Evolutionary conservation across 2,329 filamentous ascomycete genomes (phyloP).

Genomic region (Cercospora berteroae): DNA sequence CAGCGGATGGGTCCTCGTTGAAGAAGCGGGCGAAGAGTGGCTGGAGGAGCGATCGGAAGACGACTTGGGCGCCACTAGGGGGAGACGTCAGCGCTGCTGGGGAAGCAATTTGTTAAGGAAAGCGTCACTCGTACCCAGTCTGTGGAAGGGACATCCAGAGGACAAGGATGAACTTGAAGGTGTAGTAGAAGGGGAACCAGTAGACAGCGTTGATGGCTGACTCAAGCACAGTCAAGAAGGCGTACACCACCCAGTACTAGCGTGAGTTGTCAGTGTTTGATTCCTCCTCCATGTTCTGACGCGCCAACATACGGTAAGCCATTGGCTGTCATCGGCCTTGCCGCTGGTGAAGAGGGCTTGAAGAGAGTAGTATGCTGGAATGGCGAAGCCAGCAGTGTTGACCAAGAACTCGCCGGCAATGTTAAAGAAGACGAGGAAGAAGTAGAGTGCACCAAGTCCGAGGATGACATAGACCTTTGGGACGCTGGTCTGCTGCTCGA

Average conservation of each 20-base stretch:
- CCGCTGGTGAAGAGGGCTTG: conserved; percentile 68
- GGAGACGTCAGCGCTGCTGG: conserved; percentile 22
- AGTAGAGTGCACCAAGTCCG: conserved; percentile 74
- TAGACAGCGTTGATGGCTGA: conserved; percentile 81
- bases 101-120: not conserved
- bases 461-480: conserved; percentile 84
- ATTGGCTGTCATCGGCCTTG: conserved; percentile 81
- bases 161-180: conserved; percentile 97
- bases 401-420: conserved; percentile 83
- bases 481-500: conserved; percentile 78
- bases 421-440: conserved; percentile 91
- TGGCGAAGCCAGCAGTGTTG: conserved; percentile 79
- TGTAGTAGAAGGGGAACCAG: conserved; percentile 98
- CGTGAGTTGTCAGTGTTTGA: conserved; percentile 14
- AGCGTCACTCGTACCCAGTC: conserved; percentile 69
- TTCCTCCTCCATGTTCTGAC: not conserved
- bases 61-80: conserved; percentile 81
- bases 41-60: conserved; percentile 94
- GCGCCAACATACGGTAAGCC: conserved; percentile 52
- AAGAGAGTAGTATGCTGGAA: conserved; percentile 82
- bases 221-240: conserved; percentile 79
- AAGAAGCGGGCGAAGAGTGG: conserved; percentile 95
- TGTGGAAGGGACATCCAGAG: conserved; percentile 96
- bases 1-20: conserved; percentile 66
- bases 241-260: conserved; percentile 83